A percentile compares a stretch with the other conserved stretches of the same genome.
Conservation (phyloP, 176 grass and related monocot genomes). For the Eleusine coracana region DNA sequence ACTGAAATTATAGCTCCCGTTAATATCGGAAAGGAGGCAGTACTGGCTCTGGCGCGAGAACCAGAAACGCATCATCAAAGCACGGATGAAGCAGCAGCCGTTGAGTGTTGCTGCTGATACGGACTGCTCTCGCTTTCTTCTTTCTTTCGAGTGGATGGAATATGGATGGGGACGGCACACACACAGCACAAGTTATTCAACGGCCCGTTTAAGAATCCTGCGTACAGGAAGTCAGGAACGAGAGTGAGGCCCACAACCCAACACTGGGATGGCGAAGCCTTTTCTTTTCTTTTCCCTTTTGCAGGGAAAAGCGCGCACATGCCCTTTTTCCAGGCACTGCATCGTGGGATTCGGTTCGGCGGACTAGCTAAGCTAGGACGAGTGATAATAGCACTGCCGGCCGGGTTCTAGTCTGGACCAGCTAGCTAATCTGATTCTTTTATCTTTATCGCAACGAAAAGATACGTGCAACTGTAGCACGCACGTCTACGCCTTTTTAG, state of each 20-base stretch:
- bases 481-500: constrained; percentile 18
- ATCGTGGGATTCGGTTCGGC: constrained; percentile 32
- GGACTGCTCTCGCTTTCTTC: background rate
- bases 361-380: background rate
- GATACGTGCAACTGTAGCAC: background rate
- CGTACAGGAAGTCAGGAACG: background rate
- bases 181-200: background rate
- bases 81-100: background rate
- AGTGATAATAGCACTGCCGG: background rate
- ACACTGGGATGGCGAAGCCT: background rate
- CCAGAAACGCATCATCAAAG: background rate
- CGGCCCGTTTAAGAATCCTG: constrained; percentile 30
- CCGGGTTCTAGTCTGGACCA: background rate
- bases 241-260: constrained; percentile 37
- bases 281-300: background rate
- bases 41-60: too few species aligned
- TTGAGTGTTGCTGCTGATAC: background rate
- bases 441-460: background rate
- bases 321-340: constrained; percentile 7
- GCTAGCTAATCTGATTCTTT: background rate
- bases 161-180: background rate
- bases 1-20: too few species aligned
- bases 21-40: too few species aligned
- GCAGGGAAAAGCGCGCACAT: too few species aligned
- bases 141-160: background rate